These are phyloP conservation scores for Taphrina confusa DNA, from an alignment of 1,139 yeast species.

Conservation along the genomic window DNA sequence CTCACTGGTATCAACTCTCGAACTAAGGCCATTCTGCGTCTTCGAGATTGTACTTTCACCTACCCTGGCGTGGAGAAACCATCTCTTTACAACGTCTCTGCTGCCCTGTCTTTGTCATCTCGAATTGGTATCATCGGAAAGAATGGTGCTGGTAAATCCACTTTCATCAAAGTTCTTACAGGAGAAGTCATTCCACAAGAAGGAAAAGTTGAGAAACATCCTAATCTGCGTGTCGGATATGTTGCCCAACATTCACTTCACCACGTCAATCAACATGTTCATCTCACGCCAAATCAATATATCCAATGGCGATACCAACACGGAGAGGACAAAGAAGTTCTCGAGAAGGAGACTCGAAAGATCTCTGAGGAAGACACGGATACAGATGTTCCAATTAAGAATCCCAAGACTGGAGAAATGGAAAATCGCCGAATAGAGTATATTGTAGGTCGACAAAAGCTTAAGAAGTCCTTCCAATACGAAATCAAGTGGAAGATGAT, in stretches of 20 bases:
- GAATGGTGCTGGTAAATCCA: slow-evolving; percentile 98
- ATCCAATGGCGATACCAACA: slow-evolving; percentile 97
- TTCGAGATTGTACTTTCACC: slow-evolving; percentile 94
- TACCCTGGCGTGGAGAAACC: slow-evolving; percentile 98
- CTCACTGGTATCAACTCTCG: slow-evolving; percentile 99
- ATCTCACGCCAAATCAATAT: slow-evolving; percentile 95
- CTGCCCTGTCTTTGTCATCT: slow-evolving; percentile 98
- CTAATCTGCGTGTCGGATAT: slow-evolving; percentile 95
- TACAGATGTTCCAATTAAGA: slow-evolving; percentile 75
- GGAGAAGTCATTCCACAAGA: slow-evolving; percentile 83
- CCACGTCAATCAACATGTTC: slow-evolving; percentile 95
- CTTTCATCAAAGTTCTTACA: slow-evolving; percentile 92
- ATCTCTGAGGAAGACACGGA: slow-evolving; percentile 78
- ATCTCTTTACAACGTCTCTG: slow-evolving; percentile 82
- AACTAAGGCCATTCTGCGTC: slow-evolving; percentile 99
- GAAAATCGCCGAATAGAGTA: slow-evolving; percentile 90
- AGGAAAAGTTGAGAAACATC: slow-evolving; percentile 96
- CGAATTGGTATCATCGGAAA: slow-evolving; percentile 97
- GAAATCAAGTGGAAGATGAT: slow-evolving; percentile 93
- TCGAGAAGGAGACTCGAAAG: slow-evolving; percentile 88
- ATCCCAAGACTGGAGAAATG: slow-evolving; percentile 69
- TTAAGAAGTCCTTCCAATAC: slow-evolving; percentile 94
- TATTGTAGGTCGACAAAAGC: slow-evolving; percentile 92
- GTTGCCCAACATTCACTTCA: slow-evolving; percentile 98
- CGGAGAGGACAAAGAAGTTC: slow-evolving; percentile 97